Base-by-base conservation (phyloP, 2,329 filamentous ascomycete genomes). In the Aureobasidium melanogenum region DNA sequence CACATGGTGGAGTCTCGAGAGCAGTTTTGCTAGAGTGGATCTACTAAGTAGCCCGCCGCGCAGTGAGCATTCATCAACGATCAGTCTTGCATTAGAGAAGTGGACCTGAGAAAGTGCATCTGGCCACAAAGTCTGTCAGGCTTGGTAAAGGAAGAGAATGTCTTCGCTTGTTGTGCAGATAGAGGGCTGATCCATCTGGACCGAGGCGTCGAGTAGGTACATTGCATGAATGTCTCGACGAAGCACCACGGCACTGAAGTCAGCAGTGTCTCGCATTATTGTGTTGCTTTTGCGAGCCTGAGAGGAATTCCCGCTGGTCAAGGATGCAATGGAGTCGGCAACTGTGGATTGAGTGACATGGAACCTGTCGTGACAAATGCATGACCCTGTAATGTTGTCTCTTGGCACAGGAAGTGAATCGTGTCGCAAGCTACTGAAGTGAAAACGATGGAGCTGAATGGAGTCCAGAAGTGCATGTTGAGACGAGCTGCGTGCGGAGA, bases 381-480 rank as follows among this genome's bases (percentile, higher is more conserved):
- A 57, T 28, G 39, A 22, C 14, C 26, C 24, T 43, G n/a, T 28
- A 17, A 56, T 56, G 24, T 44, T 34, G 52, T 56, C 50, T 22
- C 34, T 22, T 26, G 9, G 8, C 15, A 15, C 22, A 52, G 24
- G 4, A 41, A 22, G 24, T 54, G 50, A 43, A 41, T 54, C 36
- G 38, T 43, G 38, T 56, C 52, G 52, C 26, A 56, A 24, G 28
- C 54, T 47, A 57, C 28, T 38, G 32, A 57, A 57, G 54, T 36
- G 30, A 57, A 57, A 38, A 57, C 22, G 54, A 36, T 36, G 41
- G 54, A 57, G 54, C 54, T 57, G 41, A 57, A 57, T 38, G 30
- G 19, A 38, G 41, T 57, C 54, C 39, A 57, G 54, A 57, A 57
- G 54, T n/a, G 41, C 54, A 41, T 57, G 54, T 57, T 47, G 54